These are phyloP conservation scores for Salix udensis DNA, from an alignment of 345 rosid genomes.

Conservation along the genomic window DNA sequence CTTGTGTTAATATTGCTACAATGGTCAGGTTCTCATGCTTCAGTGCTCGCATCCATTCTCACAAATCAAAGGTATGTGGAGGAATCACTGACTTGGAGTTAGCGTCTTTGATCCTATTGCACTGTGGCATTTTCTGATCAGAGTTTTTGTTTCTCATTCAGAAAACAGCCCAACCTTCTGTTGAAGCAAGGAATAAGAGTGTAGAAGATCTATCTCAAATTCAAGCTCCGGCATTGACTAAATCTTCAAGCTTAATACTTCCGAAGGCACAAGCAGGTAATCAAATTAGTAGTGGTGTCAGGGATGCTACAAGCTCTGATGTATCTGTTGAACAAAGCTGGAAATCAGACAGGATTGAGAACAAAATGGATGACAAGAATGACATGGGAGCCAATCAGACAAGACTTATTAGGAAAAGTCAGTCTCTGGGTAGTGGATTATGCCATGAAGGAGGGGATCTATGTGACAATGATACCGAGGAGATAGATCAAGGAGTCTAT, in stretches of 20 bases:
- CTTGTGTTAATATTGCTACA: slow-evolving; percentile 15
- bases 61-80: slow-evolving; percentile 60
- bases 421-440: slow-evolving; percentile 60
- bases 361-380: slow-evolving; percentile 21
- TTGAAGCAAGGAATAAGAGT: no score
- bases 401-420: slow-evolving; percentile 56
- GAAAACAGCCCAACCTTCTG: slow-evolving; percentile 34
- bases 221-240: slow-evolving; percentile 21
- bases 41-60: slow-evolving; percentile 45
- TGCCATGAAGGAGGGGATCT: slow-evolving; percentile 41
- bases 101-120: slow-evolving; percentile 1
- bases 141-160: slow-evolving; percentile 18
- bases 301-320: slow-evolving; percentile 24
- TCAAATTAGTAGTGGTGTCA: slow-evolving; percentile 25
- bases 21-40: slow-evolving; percentile 98
- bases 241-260: slow-evolving; percentile 27
- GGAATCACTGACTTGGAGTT: slow-evolving; percentile 16
- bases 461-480: slow-evolving; percentile 39
- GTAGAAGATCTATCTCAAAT: no score
- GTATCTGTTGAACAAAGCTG: slow-evolving; percentile 34
- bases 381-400: slow-evolving; percentile 19
- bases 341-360: slow-evolving; percentile 55
- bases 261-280: slow-evolving; percentile 23
- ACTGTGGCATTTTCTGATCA: slow-evolving; percentile 10
- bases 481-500: slow-evolving; percentile 43